phyloP scores from a whole-genome alignment of 2,329 filamentous ascomycete genomes.

The Anthostomella pinea region DNA sequence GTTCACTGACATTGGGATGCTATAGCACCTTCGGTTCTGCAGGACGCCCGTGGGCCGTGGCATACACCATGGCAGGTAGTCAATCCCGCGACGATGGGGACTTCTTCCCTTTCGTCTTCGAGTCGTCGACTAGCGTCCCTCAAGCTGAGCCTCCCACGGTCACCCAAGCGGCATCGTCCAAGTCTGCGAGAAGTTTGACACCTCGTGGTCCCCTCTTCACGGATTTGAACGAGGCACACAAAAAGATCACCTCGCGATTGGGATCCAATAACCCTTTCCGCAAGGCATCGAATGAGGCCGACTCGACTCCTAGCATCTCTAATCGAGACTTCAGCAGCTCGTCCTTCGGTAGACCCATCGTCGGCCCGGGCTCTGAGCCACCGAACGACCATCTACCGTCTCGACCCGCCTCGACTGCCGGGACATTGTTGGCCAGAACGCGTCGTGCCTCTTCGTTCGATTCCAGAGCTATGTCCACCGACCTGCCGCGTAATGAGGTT shows the following conservation, averaged over 20 bases:
- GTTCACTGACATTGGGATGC: too few species aligned
- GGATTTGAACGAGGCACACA: conserved; percentile 37
- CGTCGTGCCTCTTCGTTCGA: conserved; percentile 4
- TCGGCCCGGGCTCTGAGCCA: conserved; percentile 2
- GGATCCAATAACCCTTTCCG: conserved; percentile 13
- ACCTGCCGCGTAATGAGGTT: conserved; percentile 3
- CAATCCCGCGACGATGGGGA: conserved; percentile 8
- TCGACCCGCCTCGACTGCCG: conserved; percentile 1
- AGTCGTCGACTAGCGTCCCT: not conserved
- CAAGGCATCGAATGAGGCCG: conserved; percentile 5
- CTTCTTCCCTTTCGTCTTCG: conserved; percentile 4
- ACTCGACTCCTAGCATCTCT: conserved; percentile 2
- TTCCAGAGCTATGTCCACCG: not conserved
- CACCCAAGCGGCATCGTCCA: not conserved
- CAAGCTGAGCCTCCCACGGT: not conserved
- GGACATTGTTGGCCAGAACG: conserved; percentile 11
- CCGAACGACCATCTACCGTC: conserved; percentile 14
- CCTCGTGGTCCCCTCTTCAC: conserved; percentile 36
- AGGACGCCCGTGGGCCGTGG: too few species aligned
- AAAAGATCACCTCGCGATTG: conserved; percentile 34
- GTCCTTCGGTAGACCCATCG: conserved; percentile 1
- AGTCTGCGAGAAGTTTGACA: conserved; percentile 18
- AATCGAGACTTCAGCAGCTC: conserved; percentile 1
- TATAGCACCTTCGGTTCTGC: too few species aligned
- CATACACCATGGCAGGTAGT: conserved; percentile 15